Percentiles rank a stretch among this genome's conserved stretches.
phyloP scores from a whole-genome alignment of 2,329 filamentous ascomycete species.

The Ceratocystis cacaofunesta region DNA sequence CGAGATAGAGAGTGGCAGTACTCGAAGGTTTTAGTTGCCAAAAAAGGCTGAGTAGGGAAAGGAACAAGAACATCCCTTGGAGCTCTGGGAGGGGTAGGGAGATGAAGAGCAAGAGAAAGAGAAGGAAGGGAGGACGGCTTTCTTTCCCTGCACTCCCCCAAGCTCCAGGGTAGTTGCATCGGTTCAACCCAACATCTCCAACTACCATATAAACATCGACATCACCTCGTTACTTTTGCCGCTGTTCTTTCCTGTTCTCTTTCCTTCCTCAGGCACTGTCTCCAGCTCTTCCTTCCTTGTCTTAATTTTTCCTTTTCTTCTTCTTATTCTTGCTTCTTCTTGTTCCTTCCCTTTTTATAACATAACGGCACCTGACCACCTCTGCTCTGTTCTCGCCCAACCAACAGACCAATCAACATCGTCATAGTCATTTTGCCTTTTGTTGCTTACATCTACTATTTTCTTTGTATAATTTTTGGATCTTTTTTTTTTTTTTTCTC shows the following conservation, averaged over 20 bases:
- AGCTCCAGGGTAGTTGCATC: constrained; percentile 1
- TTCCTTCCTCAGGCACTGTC: background rate
- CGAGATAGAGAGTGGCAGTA: background rate
- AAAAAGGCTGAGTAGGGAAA: background rate
- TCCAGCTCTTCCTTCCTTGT: background rate
- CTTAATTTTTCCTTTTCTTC: background rate
- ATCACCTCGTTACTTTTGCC: background rate
- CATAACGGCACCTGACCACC: background rate
- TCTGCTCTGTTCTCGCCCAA: background rate
- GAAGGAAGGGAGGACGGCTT: background rate
- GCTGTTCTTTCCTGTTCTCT: background rate
- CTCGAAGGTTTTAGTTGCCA: background rate
- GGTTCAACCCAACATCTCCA: background rate
- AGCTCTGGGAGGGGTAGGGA: background rate
- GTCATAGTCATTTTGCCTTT: background rate
- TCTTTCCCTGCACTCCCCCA: background rate
- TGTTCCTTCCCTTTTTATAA: background rate
- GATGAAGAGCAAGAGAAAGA: too few relatives aligned
- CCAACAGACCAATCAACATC: background rate
- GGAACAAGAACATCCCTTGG: background rate
- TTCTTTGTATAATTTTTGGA: background rate
- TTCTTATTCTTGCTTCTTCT: background rate
- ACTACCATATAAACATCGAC: constrained; percentile 3
- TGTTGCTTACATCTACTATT: constrained; percentile 2
- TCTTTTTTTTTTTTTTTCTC: background rate